These are phyloP conservation scores for Gossypium raimondii DNA, from an alignment of 345 rosid genomes.

Conservation along the genomic window DNA sequence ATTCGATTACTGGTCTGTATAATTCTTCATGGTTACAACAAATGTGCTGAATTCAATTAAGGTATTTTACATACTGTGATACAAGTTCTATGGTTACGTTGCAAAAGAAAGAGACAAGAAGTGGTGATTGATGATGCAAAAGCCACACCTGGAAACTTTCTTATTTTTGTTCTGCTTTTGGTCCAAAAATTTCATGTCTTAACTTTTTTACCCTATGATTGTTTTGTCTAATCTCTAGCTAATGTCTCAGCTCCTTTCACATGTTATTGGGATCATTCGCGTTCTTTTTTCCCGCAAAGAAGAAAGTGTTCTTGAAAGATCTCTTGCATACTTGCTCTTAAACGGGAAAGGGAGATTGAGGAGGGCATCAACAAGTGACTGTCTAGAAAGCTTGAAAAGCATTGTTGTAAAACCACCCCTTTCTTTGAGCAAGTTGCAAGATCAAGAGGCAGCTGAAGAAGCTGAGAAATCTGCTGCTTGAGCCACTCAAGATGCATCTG, in stretches of 20 bases:
- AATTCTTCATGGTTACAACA: too few species aligned
- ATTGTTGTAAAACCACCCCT: slow-evolving; percentile 65
- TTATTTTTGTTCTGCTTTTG: not conserved
- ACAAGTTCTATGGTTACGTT: not conserved
- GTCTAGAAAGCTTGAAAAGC: slow-evolving; percentile 84
- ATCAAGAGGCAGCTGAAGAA: slow-evolving; percentile 68
- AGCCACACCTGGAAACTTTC: not conserved
- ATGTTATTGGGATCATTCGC: not conserved
- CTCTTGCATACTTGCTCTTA: slow-evolving; percentile 44
- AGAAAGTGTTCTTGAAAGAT: slow-evolving; percentile 32
- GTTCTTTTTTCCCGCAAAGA: not conserved
- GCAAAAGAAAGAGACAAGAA: not conserved
- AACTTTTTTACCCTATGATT: too few species aligned
- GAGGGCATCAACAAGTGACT: slow-evolving; percentile 72
- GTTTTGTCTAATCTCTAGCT: not conserved
- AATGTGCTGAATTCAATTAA: too few species aligned
- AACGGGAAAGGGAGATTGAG: slow-evolving; percentile 50
- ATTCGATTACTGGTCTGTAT: too few species aligned
- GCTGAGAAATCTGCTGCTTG: too few species aligned
- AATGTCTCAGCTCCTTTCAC: not conserved
- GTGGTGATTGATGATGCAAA: too few species aligned
- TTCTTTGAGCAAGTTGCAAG: slow-evolving; percentile 59
- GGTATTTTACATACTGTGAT: too few species aligned
- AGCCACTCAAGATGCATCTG: slow-evolving; percentile 32
- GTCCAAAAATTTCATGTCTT: too few species aligned